Evolutionary conservation across 805 yeast species (phyloP).

Genomic region (Jamesozyma jinghongensis): DNA sequence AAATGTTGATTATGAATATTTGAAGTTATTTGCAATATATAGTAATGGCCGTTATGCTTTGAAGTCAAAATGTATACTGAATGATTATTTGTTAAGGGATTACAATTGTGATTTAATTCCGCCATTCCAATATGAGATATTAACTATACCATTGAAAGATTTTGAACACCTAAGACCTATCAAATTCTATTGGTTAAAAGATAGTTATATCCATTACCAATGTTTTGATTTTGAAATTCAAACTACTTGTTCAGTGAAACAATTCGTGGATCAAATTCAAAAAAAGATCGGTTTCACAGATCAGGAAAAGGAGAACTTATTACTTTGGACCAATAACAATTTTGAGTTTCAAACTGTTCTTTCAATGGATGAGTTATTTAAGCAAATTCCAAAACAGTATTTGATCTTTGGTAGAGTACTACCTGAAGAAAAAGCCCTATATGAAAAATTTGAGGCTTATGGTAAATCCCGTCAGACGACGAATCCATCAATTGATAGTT

Average conservation of each 20-base stretch:
- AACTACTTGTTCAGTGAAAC: conserved; percentile 44
- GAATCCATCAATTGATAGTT: background rate
- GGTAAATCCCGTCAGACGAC: conserved; percentile 10
- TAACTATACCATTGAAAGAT: conserved; percentile 65
- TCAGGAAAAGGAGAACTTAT: conserved; percentile 37
- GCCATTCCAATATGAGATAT: conserved; percentile 61
- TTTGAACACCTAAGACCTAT: conserved; percentile 66
- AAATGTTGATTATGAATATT: conserved; percentile 45
- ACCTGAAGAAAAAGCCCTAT: conserved; percentile 33
- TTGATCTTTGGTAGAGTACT: conserved; percentile 40
- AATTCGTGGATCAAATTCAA: conserved; percentile 47
- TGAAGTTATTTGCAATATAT: conserved; percentile 58
- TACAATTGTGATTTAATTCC: conserved; percentile 32
- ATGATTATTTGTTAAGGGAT: conserved; percentile 32
- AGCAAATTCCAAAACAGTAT: conserved; percentile 31
- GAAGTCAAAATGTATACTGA: conserved; percentile 28
- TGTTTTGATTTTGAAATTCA: conserved; percentile 63
- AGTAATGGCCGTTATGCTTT: conserved; percentile 49
- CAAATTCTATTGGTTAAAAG: conserved; percentile 62
- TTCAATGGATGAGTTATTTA: conserved; percentile 32
- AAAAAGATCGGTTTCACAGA: conserved; percentile 44
- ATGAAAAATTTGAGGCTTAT: conserved; percentile 17
- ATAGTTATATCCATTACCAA: conserved; percentile 62
- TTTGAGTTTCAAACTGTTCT: conserved; percentile 32
- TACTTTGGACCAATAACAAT: conserved; percentile 47